A percentile compares a stretch with the other conserved stretches of the same genome.
Conservation (phyloP, 768 basidiomycete species). For the Daedalea quercina region DNA sequence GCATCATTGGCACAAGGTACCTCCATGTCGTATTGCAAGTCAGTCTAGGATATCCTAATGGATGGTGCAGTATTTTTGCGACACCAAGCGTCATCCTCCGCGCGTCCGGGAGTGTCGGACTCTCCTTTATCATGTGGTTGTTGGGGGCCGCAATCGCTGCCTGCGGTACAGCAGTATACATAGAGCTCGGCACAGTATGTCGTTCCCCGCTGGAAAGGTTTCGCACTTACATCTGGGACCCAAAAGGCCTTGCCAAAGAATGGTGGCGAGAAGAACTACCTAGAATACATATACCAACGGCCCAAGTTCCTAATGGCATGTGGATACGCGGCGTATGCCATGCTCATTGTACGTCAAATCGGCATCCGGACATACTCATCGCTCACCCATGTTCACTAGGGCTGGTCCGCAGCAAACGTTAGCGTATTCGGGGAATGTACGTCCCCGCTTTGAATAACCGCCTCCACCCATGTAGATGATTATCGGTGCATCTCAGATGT, state of each 20-base stretch:
- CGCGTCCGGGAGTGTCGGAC: slow-evolving; percentile 63
- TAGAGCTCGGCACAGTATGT: slow-evolving; percentile 69
- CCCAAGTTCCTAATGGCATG: slow-evolving; percentile 60
- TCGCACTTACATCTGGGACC: background rate
- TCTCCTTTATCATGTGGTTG: slow-evolving; percentile 65
- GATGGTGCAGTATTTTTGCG: slow-evolving; percentile 53
- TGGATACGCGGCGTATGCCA: slow-evolving; percentile 47
- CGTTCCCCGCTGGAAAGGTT: background rate
- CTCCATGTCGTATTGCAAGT: too few relatives aligned
- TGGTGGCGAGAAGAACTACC: slow-evolving; percentile 73
- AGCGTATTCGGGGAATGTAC: slow-evolving; percentile 72
- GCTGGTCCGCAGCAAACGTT: slow-evolving; percentile 49
- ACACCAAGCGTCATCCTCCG: slow-evolving; percentile 61
- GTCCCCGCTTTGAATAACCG: slow-evolving; percentile 5
- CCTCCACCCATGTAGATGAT: background rate
- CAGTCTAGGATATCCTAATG: background rate
- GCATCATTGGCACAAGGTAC: slow-evolving; percentile 69
- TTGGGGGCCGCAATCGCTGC: slow-evolving; percentile 58
- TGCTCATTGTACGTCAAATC: slow-evolving; percentile 50
- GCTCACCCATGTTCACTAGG: slow-evolving; percentile 28
- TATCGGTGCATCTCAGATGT: slow-evolving; percentile 52
- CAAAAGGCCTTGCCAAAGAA: slow-evolving; percentile 57
- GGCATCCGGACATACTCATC: background rate
- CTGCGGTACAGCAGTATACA: slow-evolving; percentile 62
- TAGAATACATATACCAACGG: slow-evolving; percentile 61